These are phyloP conservation scores for Prunus padus DNA, from an alignment of 306 rosid species.

Conservation along the genomic window DNA sequence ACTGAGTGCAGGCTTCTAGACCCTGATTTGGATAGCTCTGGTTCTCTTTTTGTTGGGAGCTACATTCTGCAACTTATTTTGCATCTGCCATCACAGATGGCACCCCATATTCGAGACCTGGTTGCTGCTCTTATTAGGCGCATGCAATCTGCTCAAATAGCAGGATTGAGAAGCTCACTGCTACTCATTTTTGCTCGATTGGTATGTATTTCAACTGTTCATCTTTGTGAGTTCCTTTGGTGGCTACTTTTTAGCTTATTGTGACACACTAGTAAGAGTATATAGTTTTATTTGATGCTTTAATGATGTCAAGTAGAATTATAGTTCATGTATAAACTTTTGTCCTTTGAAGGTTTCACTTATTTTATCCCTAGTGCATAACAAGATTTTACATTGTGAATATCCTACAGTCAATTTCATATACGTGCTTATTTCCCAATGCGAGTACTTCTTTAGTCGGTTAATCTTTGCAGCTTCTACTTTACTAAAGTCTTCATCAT, in stretches of 20 bases:
- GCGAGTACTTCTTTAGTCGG: background rate
- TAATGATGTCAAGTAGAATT: background rate
- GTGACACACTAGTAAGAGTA: background rate
- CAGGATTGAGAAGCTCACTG: conserved; percentile 74
- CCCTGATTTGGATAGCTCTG: conserved; percentile 88
- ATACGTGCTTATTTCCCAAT: background rate
- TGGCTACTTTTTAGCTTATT: background rate
- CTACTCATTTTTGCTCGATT: conserved; percentile 82
- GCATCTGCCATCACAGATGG: conserved; percentile 87
- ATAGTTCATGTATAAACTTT: background rate
- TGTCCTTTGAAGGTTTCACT: background rate
- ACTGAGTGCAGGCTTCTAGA: conserved; percentile 70
- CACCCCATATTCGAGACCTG: conserved; percentile 71
- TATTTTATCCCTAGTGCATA: background rate
- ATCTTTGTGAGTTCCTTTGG: background rate
- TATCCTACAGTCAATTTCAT: background rate
- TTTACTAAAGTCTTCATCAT: background rate
- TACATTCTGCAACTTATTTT: conserved; percentile 86
- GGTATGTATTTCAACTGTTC: conserved; percentile 44
- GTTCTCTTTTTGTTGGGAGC: conserved; percentile 91
- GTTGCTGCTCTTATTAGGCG: conserved; percentile 86
- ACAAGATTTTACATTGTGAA: background rate
- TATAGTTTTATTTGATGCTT: too few relatives aligned
- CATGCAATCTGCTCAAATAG: conserved; percentile 79
- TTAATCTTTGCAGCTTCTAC: conserved; percentile 2